phyloP scores from a whole-genome alignment of 306 rosid species.

The Arachis hypogaea region DNA sequence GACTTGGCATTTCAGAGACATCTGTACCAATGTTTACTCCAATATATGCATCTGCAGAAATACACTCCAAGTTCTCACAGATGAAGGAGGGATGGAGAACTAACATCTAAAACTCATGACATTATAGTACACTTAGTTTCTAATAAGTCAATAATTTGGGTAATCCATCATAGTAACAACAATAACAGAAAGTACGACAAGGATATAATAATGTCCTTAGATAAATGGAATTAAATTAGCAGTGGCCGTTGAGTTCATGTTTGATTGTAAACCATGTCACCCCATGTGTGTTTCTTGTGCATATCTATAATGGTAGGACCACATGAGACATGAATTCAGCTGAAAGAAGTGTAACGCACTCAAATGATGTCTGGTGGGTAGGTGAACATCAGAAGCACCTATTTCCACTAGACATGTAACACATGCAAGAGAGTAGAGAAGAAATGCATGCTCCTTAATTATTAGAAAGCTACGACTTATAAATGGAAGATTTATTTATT shows the following conservation, averaged over 20 bases:
- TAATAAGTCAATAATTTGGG: neutral
- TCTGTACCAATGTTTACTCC: slow-evolving; percentile 91
- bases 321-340: slow-evolving; percentile 20
- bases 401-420: neutral
- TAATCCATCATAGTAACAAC: neutral
- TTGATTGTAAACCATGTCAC: slow-evolving; percentile 22
- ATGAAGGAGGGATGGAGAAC: neutral
- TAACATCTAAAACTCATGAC: too few species aligned
- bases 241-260: neutral
- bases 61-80: neutral
- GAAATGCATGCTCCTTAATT: slow-evolving; percentile 23
- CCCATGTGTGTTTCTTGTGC: slow-evolving; percentile 40
- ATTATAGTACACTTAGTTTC: too few species aligned
- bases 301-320: slow-evolving; percentile 29
- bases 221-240: neutral
- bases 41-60: slow-evolving; percentile 70
- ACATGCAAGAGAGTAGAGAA: neutral
- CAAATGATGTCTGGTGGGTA: slow-evolving; percentile 23
- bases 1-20: slow-evolving; percentile 84
- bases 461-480: slow-evolving; percentile 6
- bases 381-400: slow-evolving; percentile 35
- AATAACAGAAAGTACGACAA: neutral
- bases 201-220: neutral
- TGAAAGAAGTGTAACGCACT: slow-evolving; percentile 18
- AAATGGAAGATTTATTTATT: neutral